Evolutionary conservation across 768 basidiomycete species (phyloP), one percentile per base, ranked within the genome.

Genomic region (Agaricus subrufescens): DNA sequence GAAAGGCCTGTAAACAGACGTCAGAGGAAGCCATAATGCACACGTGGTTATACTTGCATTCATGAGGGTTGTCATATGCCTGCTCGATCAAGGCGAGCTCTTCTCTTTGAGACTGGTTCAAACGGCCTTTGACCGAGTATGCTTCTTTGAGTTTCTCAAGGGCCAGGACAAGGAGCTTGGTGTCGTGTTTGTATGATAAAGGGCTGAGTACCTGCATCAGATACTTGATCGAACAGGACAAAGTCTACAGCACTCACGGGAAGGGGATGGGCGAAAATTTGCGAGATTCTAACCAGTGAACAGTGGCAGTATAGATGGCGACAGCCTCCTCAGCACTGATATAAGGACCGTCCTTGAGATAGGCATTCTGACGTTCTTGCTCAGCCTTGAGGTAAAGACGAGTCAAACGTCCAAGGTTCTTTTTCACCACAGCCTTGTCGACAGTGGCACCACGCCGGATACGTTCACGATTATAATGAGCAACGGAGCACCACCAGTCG

Each of bases 261-360:
- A 99, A 99, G 39, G 97, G 97, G 63, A 99, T 99, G 2, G 97
- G 96, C 5, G 94, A 90, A 72, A 98, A 98, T 70, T 98, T 98
- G 64, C 96, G 83, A 64, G 89, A 93, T 72, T 99, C 97, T 25
- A 99, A 79, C 97, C 97, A 99, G 71, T 99, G 96, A 2, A 98
- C 96, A 0, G 96, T 98, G 9, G 95, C 93, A 0, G 96, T 96
- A 72, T 98, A 99, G 66, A 98, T 94, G 3, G 97, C 97, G 23
- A 98, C 96, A 51, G 96, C 97, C 67, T 98, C 97, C 69, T 98
- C 97, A 11, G 96, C 94, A 62, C 92, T 96, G 71, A 99, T 94
- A 68, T 99, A 98, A 5, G 97, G 97, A 50, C 97, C 97, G 71
- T 99, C 97, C 76, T 99, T 98, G 61, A 99, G 85, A 69, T 99